Evolutionary conservation across 176 grass and related monocot species (phyloP), one percentile per base, ranked within the genome.

Genomic region (Rhipidocladum racemiflorum): DNA sequence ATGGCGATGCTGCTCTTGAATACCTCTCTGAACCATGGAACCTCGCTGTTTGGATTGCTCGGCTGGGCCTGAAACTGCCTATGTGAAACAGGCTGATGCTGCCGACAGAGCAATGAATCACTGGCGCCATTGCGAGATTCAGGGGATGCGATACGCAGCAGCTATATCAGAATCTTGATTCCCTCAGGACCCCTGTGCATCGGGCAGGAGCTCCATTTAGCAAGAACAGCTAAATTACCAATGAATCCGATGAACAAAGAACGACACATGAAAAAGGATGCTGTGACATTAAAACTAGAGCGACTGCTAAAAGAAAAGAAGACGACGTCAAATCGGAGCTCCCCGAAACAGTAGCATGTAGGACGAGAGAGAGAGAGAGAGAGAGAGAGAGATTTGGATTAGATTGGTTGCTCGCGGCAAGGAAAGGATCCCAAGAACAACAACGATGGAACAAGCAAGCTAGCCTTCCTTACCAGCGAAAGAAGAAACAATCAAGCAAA

Each of bases 71-170:
- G 71, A 85, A 87, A 75, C 82, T 85, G 28, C 83, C 80, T 59
- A 92, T 61, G 88, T 90, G 87, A 81, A 95, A 83, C 42, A 93
- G 80, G 84, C 89, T 93, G 80, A 95, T 74, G 85, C 77, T 91
- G 64, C 91, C 91, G 13, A 86, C 78, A 30, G 96, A 93, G 68
- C 87, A 95, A 71, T 99, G 76, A 77, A 93, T 81, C 64, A 90
- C 79, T 17, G 91, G 92, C 4, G 77, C 90, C 96, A 99, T 99
- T 48, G 49, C 95, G 78, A 89, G 84, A 3, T 87, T 65, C 21
- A 61, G 60, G 66, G 49, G 38, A 16, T 68, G 38, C 49, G 4
- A 43, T 61, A 60, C 24, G 39, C 85, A 42, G 17, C 9, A 34
- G 50, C 60, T 74, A 18, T 73, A 15, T 80, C 70, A 78, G 65